These are phyloP conservation scores for Rutstroemia sydowiana DNA, from an alignment of 2,329 filamentous ascomycete genomes.

Conservation along the genomic window DNA sequence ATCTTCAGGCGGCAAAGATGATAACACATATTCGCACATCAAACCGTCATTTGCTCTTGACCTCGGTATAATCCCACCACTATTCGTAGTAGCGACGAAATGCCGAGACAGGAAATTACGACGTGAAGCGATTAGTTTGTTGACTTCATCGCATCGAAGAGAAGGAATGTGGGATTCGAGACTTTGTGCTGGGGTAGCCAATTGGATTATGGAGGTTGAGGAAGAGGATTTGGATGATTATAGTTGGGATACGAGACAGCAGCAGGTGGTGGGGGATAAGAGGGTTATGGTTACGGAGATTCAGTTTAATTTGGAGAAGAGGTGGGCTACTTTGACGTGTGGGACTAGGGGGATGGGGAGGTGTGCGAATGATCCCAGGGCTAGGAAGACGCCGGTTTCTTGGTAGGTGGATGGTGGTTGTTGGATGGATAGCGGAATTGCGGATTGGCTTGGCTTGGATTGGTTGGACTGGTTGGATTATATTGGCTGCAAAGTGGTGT, in stretches of 20 bases:
- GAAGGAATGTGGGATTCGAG: slow-evolving; percentile 30
- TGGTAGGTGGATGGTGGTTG: slow-evolving; percentile 16
- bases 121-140: slow-evolving; percentile 22
- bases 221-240: slow-evolving; percentile 19
- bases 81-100: slow-evolving; percentile 28
- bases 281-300: slow-evolving; percentile 30
- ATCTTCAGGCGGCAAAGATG: no score
- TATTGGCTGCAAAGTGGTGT: no score
- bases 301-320: slow-evolving; percentile 25
- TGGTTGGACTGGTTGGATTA: no score
- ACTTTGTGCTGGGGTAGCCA: slow-evolving; percentile 18
- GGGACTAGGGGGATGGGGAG: slow-evolving; percentile 24
- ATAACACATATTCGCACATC: slow-evolving; percentile 21
- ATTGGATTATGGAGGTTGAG: slow-evolving; percentile 33
- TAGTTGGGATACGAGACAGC: slow-evolving; percentile 47
- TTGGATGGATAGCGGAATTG: no score
- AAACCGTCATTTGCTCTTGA: slow-evolving; percentile 36
- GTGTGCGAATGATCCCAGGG: slow-evolving; percentile 21
- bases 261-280: slow-evolving; percentile 18
- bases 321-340: slow-evolving; percentile 25
- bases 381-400: slow-evolving; percentile 16
- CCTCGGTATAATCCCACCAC: slow-evolving; percentile 26
- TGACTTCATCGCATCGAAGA: slow-evolving; percentile 21
- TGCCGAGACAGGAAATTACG: slow-evolving; percentile 23
- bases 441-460: no score